A percentile compares a stretch with the other conserved stretches of the same genome.
Conservation (phyloP, 1,284 basidiomycete species). For the Papiliotrema nemorosa region DNA sequence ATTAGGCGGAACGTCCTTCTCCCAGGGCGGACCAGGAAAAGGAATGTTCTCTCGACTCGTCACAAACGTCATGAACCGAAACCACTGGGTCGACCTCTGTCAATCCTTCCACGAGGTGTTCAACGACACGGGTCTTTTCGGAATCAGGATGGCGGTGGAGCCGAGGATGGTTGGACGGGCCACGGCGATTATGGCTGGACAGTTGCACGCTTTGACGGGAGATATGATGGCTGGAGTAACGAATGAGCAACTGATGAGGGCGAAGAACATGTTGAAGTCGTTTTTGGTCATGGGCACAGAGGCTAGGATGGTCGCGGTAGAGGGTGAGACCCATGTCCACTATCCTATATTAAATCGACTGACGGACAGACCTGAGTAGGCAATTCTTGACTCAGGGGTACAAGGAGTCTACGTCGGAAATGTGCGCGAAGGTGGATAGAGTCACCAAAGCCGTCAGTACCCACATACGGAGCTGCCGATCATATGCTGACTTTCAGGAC, state of each 20-base stretch:
- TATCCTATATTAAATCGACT: background rate
- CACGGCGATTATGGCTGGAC: slow-evolving; percentile 79
- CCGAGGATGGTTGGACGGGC: slow-evolving; percentile 64
- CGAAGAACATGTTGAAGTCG: slow-evolving; percentile 94
- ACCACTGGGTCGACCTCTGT: slow-evolving; percentile 91
- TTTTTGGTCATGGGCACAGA: slow-evolving; percentile 95
- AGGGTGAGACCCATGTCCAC: slow-evolving; percentile 56
- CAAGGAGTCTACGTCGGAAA: slow-evolving; percentile 82
- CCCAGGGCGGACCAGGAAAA: slow-evolving; percentile 85
- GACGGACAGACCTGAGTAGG: slow-evolving; percentile 50
- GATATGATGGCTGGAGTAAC: slow-evolving; percentile 45
- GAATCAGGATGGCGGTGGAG: slow-evolving; percentile 84
- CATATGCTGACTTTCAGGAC: slow-evolving; percentile 20
- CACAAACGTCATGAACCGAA: slow-evolving; percentile 94
- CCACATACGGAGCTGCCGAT: slow-evolving; percentile 16
- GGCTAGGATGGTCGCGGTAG: slow-evolving; percentile 82
- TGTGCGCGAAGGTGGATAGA: slow-evolving; percentile 83
- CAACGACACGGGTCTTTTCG: slow-evolving; percentile 89
- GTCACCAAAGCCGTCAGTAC: slow-evolving; percentile 71
- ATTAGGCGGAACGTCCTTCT: slow-evolving; percentile 17
- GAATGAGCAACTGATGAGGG: slow-evolving; percentile 67
- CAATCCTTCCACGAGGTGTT: slow-evolving; percentile 99
- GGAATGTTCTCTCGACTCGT: slow-evolving; percentile 98
- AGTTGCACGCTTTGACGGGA: slow-evolving; percentile 56
- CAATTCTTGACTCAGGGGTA: slow-evolving; percentile 88